phyloP scores from a whole-genome alignment of 495 filamentous ascomycete genomes.

The Neurospora sp. region DNA sequence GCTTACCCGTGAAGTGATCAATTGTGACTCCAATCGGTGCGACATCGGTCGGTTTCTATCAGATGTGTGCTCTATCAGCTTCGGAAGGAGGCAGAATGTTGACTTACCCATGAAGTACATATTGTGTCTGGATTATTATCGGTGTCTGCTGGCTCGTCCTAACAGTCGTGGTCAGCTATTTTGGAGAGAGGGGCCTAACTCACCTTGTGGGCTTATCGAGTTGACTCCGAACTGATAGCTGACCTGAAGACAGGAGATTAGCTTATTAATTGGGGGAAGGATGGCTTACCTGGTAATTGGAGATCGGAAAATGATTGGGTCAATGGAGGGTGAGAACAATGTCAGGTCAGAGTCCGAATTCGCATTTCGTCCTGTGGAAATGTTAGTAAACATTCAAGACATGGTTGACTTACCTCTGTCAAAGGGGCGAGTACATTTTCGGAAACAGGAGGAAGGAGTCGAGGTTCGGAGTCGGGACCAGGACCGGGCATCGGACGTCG shows the following conservation, averaged over 20 bases:
- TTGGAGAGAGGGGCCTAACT: not conserved
- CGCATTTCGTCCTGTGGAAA: not conserved
- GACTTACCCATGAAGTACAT: not conserved
- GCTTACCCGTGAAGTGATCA: not conserved
- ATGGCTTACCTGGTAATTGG: not conserved
- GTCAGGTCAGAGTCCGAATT: not conserved
- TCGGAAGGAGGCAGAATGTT: not conserved
- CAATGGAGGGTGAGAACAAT: not conserved
- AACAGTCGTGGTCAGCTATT: not conserved
- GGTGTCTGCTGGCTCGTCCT: not conserved
- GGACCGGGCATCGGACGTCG: not conserved
- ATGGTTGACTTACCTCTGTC: not conserved
- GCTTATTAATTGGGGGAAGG: not conserved
- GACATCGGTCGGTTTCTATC: not conserved
- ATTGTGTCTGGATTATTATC: not conserved
- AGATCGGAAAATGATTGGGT: not conserved
- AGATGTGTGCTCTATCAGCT: not conserved
- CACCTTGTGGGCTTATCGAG: not conserved
- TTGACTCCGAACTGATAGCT: not conserved
- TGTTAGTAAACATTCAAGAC: not conserved
- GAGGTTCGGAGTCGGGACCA: not conserved
- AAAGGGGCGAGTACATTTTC: not conserved
- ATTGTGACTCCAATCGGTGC: not conserved
- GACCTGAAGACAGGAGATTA: not conserved
- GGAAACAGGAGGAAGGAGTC: not conserved